phyloP scores from a whole-genome alignment of 2,329 filamentous ascomycete species.

The Mycogone perniciosa region DNA sequence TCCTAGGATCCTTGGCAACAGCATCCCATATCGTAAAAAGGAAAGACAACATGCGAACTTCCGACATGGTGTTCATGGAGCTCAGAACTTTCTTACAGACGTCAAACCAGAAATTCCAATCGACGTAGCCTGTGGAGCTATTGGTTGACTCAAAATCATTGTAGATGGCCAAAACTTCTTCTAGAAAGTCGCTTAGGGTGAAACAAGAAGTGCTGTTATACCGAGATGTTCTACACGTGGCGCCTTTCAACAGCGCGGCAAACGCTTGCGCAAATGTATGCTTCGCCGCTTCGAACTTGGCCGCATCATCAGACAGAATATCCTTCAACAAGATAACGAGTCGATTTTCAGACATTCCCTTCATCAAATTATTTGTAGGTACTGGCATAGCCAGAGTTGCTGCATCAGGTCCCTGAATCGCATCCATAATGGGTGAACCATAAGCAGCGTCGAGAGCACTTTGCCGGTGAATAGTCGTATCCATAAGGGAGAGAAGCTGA shows the following conservation, averaged over 20 bases:
- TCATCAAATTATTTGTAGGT: slow-evolving; percentile 61
- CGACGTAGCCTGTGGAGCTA: slow-evolving; percentile 44
- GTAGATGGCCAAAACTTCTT: slow-evolving; percentile 67
- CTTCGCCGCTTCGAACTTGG: slow-evolving; percentile 39
- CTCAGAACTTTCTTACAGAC: slow-evolving; percentile 73
- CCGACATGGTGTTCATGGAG: slow-evolving; percentile 83
- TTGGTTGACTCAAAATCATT: slow-evolving; percentile 40
- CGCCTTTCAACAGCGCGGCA: slow-evolving; percentile 63
- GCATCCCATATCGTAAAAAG: slow-evolving; percentile 75
- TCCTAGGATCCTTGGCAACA: slow-evolving; percentile 55
- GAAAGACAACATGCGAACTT: slow-evolving; percentile 77
- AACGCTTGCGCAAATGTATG: slow-evolving; percentile 73
- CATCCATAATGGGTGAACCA: slow-evolving; percentile 39
- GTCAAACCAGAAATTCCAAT: slow-evolving; percentile 81
- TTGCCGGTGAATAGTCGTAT: slow-evolving; percentile 78
- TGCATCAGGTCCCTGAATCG: slow-evolving; percentile 54
- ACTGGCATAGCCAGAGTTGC: slow-evolving; percentile 57
- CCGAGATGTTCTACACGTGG: slow-evolving; percentile 67
- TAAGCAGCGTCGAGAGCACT: slow-evolving; percentile 42
- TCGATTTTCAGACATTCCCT: slow-evolving; percentile 83
- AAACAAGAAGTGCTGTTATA: slow-evolving; percentile 82
- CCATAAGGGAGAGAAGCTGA: slow-evolving; percentile 71
- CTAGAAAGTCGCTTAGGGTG: slow-evolving; percentile 83
- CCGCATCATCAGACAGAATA: slow-evolving; percentile 52
- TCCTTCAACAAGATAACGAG: slow-evolving; percentile 77